These are phyloP conservation scores for Orbilia javanica DNA, from an alignment of 2,329 filamentous ascomycete genomes.

Conservation along the genomic window DNA sequence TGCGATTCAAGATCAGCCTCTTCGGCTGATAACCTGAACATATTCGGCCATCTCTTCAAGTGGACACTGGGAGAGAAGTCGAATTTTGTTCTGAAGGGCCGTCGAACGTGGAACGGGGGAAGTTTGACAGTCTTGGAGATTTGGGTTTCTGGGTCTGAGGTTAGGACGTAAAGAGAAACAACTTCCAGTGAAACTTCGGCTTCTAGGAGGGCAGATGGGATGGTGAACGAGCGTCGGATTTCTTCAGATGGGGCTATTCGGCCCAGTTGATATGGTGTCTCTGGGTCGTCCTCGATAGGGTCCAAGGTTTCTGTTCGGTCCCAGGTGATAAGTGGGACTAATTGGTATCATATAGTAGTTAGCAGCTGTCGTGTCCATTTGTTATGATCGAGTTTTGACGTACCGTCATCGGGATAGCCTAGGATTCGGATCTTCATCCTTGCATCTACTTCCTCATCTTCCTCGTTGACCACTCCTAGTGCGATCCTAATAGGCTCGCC, in stretches of 20 bases:
- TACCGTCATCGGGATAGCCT: conserved; percentile 67
- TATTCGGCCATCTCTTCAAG: conserved; percentile 83
- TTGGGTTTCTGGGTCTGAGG: conserved; percentile 82
- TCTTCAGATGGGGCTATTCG: conserved; percentile 45
- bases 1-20: conserved; percentile 61
- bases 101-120: conserved; percentile 77
- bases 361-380: conserved; percentile 35
- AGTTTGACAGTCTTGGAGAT: conserved; percentile 80
- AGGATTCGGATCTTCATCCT: conserved; percentile 77
- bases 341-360: conserved; percentile 24
- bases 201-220: conserved; percentile 60
- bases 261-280: conserved; percentile 46
- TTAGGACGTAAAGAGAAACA: conserved; percentile 78
- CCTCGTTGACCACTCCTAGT: conserved; percentile 81
- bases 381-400: neutral
- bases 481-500: conserved; percentile 79
- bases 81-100: conserved; percentile 90
- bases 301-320: conserved; percentile 45
- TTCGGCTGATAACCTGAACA: conserved; percentile 72
- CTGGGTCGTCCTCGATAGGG: conserved; percentile 39
- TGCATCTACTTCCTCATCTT: conserved; percentile 81
- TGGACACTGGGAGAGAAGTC: conserved; percentile 85
- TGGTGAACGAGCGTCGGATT: conserved; percentile 59
- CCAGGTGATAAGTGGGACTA: conserved; percentile 53
- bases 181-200: conserved; percentile 62